Evolutionary conservation across 1,139 yeast species (phyloP).

Genomic region (Blastobotrys buckinghamii): DNA sequence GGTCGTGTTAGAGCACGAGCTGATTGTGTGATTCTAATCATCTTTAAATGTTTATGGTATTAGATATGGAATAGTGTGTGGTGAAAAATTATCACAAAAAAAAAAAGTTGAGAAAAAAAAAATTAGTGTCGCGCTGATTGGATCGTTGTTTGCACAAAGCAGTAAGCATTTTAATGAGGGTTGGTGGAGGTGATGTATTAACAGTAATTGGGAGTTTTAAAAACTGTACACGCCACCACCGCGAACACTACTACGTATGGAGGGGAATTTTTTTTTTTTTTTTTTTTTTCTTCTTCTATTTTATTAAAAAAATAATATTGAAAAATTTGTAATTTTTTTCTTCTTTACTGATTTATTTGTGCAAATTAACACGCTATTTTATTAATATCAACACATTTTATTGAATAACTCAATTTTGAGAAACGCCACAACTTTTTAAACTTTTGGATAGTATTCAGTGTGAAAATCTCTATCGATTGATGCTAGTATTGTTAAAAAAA

Average conservation of each 20-base stretch:
- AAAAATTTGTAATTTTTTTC: too few relatives aligned
- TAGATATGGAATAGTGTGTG: neutral
- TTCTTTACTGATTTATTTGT: neutral
- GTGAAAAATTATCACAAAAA: neutral
- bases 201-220: too few relatives aligned
- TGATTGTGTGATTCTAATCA: neutral
- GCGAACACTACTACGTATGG: too few relatives aligned
- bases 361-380: neutral
- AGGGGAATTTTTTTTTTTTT: neutral
- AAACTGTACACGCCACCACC: too few relatives aligned
- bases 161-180: too few relatives aligned
- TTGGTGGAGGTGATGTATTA: too few relatives aligned
- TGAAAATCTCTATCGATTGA: conserved; percentile 3
- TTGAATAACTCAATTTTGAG: neutral
- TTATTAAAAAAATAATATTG: too few relatives aligned
- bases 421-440: neutral
- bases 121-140: neutral
- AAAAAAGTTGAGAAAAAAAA: neutral
- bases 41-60: neutral
- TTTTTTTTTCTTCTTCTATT: neutral
- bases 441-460: neutral
- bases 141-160: too few relatives aligned
- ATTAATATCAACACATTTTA: neutral
- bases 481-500: neutral
- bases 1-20: neutral